These are phyloP conservation scores for Picea engelmannii DNA, from an alignment of 83 land plant species.

Conservation along the genomic window DNA sequence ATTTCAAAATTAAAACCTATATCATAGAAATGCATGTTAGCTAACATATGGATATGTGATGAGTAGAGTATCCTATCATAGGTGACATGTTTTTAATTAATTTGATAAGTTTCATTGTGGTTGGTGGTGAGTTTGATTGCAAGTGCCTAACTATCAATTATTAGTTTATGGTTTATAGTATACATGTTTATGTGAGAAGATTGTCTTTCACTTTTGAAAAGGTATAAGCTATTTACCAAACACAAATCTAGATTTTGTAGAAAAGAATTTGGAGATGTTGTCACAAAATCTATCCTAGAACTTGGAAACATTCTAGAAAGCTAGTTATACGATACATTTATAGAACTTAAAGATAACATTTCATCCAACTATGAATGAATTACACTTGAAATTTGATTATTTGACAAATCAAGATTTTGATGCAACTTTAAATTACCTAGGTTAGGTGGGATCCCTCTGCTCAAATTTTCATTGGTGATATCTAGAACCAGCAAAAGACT, in stretches of 20 bases:
- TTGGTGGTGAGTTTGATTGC: too few relatives aligned
- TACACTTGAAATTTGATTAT: conserved; percentile 29
- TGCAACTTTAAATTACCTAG: conserved; percentile 31
- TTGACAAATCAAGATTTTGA: conserved; percentile 33
- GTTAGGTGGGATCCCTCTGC: conserved; percentile 29
- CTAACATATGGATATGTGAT: too few relatives aligned
- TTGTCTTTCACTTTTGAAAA: not conserved
- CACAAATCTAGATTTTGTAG: conserved; percentile 26
- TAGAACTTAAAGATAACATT: conserved; percentile 24
- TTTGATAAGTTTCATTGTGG: too few relatives aligned
- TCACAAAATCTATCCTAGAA: conserved; percentile 12
- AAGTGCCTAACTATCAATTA: too few relatives aligned
- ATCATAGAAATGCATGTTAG: too few relatives aligned
- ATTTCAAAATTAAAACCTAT: too few relatives aligned
- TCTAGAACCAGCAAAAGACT: conserved; percentile 23
- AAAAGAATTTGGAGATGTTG: conserved; percentile 18
- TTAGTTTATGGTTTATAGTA: not conserved
- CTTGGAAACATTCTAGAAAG: conserved; percentile 30
- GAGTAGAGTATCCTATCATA: too few relatives aligned
- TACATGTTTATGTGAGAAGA: not conserved
- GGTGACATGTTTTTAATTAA: too few relatives aligned
- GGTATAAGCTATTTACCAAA: not conserved
- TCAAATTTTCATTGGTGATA: conserved; percentile 28
- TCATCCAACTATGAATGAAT: conserved; percentile 26
- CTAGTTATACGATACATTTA: conserved; percentile 37